Evolutionary conservation across 495 filamentous ascomycete species (phyloP).

Genomic region (Glarea lozoyensis): DNA sequence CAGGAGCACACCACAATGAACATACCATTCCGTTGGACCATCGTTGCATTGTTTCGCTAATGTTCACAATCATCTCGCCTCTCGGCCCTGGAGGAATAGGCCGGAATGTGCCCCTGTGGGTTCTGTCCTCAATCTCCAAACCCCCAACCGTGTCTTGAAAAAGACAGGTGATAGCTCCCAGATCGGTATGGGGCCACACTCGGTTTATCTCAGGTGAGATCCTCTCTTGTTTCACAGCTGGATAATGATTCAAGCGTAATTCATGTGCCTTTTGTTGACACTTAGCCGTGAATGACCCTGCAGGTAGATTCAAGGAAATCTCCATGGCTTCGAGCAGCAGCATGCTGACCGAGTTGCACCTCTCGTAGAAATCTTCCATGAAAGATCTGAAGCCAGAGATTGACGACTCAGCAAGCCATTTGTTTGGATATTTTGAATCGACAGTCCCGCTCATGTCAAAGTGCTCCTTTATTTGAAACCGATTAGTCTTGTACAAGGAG

Average conservation of each 20-base stretch:
- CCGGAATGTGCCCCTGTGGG: background rate
- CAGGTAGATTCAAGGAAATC: background rate
- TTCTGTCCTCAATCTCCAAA: background rate
- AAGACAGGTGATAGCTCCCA: background rate
- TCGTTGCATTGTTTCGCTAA: background rate
- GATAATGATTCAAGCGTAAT: background rate
- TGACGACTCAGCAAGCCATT: background rate
- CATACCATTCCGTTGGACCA: background rate
- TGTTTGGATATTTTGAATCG: background rate
- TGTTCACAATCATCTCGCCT: background rate
- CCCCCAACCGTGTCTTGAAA: background rate
- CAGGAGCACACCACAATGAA: no score
- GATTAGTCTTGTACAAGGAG: background rate
- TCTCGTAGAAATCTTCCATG: background rate
- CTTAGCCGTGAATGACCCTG: background rate
- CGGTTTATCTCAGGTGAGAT: background rate
- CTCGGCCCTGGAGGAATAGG: background rate
- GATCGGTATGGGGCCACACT: background rate
- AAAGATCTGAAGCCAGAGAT: background rate
- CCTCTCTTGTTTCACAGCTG: background rate
- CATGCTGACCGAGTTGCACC: background rate
- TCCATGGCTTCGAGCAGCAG: background rate
- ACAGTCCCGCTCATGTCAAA: background rate
- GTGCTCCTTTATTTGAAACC: background rate
- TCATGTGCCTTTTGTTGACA: background rate